These are phyloP conservation scores for Penicillium samsonianum DNA, from an alignment of 495 filamentous ascomycete genomes.

Conservation along the genomic window DNA sequence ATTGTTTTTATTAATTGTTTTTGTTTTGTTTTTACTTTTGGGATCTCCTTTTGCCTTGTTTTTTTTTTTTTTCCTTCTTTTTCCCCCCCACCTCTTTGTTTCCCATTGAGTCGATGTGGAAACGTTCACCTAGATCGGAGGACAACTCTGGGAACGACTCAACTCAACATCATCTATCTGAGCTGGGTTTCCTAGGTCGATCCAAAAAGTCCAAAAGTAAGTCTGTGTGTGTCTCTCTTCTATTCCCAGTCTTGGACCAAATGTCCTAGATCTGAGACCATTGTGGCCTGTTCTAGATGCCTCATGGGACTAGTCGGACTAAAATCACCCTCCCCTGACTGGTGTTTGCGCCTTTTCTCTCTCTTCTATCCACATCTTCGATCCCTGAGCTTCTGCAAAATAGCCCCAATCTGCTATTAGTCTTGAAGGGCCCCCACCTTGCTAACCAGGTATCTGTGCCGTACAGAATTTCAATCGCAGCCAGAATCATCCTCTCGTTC, in stretches of 20 bases:
- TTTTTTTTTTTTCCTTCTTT: not conserved
- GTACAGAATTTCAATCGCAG: conserved; percentile 36
- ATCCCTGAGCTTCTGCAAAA: conserved; percentile 11
- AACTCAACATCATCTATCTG: conserved; percentile 34
- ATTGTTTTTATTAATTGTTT: not conserved
- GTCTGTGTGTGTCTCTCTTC: conserved; percentile 21
- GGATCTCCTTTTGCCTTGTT: not conserved
- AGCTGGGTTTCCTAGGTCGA: conserved; percentile 44
- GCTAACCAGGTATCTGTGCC: conserved; percentile 24
- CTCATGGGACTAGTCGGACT: not conserved
- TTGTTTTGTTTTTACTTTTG: not conserved
- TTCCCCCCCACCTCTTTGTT: conserved; percentile 19
- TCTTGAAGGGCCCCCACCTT: conserved; percentile 20
- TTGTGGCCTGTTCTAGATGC: conserved; percentile 21
- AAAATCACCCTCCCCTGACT: conserved; percentile 13
- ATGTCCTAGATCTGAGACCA: conserved; percentile 18
- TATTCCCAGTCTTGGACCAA: not conserved
- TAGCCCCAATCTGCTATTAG: conserved; percentile 12
- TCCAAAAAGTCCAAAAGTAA: conserved; percentile 40
- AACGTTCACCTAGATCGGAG: conserved; percentile 49
- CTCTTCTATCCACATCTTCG: not conserved
- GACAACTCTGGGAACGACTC: conserved; percentile 42
- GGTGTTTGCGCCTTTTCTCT: not conserved
- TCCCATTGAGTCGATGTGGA: conserved; percentile 47
- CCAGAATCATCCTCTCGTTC: conserved; percentile 42